These are phyloP conservation scores for Debaryomyces prosopidis DNA, from an alignment of 805 yeast species.

Conservation along the genomic window DNA sequence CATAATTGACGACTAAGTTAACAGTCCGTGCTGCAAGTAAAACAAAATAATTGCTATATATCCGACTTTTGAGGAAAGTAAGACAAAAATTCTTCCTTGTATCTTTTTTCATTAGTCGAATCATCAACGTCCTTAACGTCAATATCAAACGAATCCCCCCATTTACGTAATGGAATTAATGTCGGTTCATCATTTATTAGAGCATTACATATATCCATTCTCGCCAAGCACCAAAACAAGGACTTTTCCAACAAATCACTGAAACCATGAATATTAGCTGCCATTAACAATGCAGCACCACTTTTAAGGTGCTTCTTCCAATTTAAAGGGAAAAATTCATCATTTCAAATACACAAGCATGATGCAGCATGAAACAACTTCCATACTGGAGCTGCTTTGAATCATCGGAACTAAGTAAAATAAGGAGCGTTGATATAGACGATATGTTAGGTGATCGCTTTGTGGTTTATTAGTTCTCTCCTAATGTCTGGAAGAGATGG, in stretches of 20 bases:
- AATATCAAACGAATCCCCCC: neutral
- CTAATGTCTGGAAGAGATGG: neutral
- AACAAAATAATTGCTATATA: slow-evolving; percentile 7
- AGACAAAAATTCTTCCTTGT: neutral
- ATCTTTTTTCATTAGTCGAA: neutral
- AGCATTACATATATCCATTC: slow-evolving; percentile 5
- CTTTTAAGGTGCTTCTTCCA: slow-evolving; percentile 3
- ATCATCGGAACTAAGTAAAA: slow-evolving; percentile 2
- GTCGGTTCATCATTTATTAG: slow-evolving; percentile 2
- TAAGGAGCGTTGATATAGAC: slow-evolving; percentile 1
- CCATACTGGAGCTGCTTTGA: neutral
- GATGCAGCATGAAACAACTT: slow-evolving; percentile 4
- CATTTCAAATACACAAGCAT: slow-evolving; percentile 5
- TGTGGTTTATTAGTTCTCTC: neutral
- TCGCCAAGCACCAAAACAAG: slow-evolving; percentile 5
- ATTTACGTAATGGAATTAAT: slow-evolving; percentile 3
- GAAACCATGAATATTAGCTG: slow-evolving; percentile 4
- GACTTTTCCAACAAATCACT: slow-evolving; percentile 1
- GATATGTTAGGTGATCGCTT: neutral
- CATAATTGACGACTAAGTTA: slow-evolving; percentile 2
- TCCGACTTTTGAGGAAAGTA: slow-evolving; percentile 7
- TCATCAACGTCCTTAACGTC: neutral
- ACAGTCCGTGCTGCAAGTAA: slow-evolving; percentile 3
- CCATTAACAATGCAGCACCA: slow-evolving; percentile 2
- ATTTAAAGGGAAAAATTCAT: slow-evolving; percentile 2